These are phyloP conservation scores for Ophioceras dolichostomum DNA, from an alignment of 2,329 filamentous ascomycete species.

Conservation along the genomic window DNA sequence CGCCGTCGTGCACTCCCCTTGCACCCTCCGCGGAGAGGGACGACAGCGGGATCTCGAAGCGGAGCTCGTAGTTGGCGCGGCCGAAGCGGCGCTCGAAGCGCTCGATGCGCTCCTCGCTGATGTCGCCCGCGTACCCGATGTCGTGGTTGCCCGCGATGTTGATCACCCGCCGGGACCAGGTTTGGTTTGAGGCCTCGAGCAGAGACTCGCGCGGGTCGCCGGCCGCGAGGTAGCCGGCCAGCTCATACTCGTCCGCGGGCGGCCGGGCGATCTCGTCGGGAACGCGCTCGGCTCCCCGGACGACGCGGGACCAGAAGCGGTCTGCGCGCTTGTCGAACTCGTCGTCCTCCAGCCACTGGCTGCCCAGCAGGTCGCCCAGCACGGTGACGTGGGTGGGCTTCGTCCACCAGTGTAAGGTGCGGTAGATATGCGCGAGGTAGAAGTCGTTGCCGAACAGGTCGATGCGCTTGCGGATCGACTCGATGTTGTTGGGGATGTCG, in stretches of 20 bases:
- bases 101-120: slow-evolving; percentile 60
- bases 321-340: slow-evolving; percentile 67
- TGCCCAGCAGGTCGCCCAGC: slow-evolving; percentile 82
- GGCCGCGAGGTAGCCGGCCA: slow-evolving; percentile 35
- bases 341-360: slow-evolving; percentile 81
- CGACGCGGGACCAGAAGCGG: slow-evolving; percentile 73
- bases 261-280: slow-evolving; percentile 38
- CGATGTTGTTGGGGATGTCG: slow-evolving; percentile 56
- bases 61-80: slow-evolving; percentile 79
- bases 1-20: slow-evolving; percentile 27
- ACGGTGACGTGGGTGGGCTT: slow-evolving; percentile 78
- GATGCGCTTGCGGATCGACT: slow-evolving; percentile 62
- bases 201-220: slow-evolving; percentile 7
- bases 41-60: slow-evolving; percentile 48
- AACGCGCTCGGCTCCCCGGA: slow-evolving; percentile 55
- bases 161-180: slow-evolving; percentile 69
- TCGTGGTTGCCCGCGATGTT: slow-evolving; percentile 94
- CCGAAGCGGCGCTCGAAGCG: slow-evolving; percentile 82
- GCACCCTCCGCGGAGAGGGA: slow-evolving; percentile 21
- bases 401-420: slow-evolving; percentile 72
- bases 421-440: slow-evolving; percentile 88
- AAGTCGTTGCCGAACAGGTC: slow-evolving; percentile 91
- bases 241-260: slow-evolving; percentile 34
- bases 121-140: slow-evolving; percentile 88
- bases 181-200: slow-evolving; percentile 19